Evolutionary conservation across 2,329 filamentous ascomycete species (phyloP), one percentile per base, ranked within the genome.

Genomic region (Trichoderma breve): DNA sequence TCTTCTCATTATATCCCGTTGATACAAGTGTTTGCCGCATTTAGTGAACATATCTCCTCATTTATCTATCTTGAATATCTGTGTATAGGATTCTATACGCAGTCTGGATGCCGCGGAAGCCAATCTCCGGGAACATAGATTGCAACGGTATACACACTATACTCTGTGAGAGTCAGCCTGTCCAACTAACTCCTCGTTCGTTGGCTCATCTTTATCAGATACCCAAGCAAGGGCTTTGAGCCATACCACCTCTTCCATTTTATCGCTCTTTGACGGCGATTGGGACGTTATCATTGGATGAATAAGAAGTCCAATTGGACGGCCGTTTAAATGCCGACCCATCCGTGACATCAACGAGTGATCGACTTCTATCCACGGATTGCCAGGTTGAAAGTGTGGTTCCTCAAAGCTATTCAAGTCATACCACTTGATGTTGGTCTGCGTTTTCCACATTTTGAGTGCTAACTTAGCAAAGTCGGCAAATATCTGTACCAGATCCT

Each of bases 1-100:
- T 3, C 9, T 3, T 51, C 43, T 21, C 43, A 6, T 8, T 21
- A 11, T 1, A 21, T 47, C 18, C 6, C 1, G 8, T 47, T 21
- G 18, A 11, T 47, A 11, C 1, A 9, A n/a, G 3, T 4, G 18
- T 3, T 47, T 47, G 6, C 9, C 3, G 7, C 18, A 0, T n/a
- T 47, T 1, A n/a, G 2, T 0, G 3, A 18, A 47, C 1, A n/a
- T n/a, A 47, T 0, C 1, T n/a, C n/a, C 15, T n/a, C 18, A n/a
- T 1, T 47, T 4, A 1, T 47, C 0, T n/a, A 11, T 47, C 7
- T n/a, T n/a, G 0, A 15, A 47, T n/a, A 47, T 47, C 43, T 9
- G 0, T 21, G 8, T 47, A 9, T 21, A 47, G 0, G 1, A n/a
- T 47, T 47, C 1, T 47, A 47, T 9, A 47, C 15, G 18, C 43